Percentiles rank a stretch among this genome's conserved stretches.
These are phyloP conservation scores for Lodderomyces beijingensis DNA, from an alignment of 1,139 yeast genomes.

Conservation along the genomic window DNA sequence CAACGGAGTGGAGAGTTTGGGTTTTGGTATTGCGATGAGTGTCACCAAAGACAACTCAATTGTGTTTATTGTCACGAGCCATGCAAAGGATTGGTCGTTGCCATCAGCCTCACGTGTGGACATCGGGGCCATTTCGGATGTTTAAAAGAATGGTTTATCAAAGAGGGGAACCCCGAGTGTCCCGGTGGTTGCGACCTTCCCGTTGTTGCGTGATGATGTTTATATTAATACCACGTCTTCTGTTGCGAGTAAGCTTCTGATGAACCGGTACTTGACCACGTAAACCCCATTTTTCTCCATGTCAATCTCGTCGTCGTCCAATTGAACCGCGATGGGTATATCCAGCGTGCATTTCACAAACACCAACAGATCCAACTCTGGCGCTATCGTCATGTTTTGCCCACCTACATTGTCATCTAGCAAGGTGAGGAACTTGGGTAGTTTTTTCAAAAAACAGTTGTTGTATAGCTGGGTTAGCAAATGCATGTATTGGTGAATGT, in stretches of 20 bases:
- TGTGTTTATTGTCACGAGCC: constrained; percentile 85
- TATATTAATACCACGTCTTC: constrained; percentile 42
- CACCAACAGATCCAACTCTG: constrained; percentile 73
- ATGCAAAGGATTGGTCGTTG: constrained; percentile 65
- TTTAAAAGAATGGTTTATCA: constrained; percentile 71
- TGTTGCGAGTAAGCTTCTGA: constrained; percentile 33
- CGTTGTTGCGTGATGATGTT: constrained; percentile 1
- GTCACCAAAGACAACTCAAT: constrained; percentile 55
- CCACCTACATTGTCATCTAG: constrained; percentile 78
- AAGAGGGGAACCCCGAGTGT: constrained; percentile 61
- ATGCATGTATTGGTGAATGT: constrained; percentile 59
- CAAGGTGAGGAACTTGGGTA: constrained; percentile 66
- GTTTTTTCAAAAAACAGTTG: constrained; percentile 56
- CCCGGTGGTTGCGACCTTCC: constrained; percentile 66
- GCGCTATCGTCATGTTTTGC: constrained; percentile 72
- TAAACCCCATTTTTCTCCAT: constrained; percentile 66
- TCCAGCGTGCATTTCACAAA: constrained; percentile 54
- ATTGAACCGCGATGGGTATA: constrained; percentile 22
- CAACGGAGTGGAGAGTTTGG: constrained; percentile 42
- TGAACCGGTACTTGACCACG: constrained; percentile 63
- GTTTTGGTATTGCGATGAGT: constrained; percentile 81
- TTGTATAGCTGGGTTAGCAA: constrained; percentile 65
- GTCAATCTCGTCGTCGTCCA: constrained; percentile 56
- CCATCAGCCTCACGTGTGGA: constrained; percentile 70
- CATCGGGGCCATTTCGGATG: constrained; percentile 87